These are phyloP conservation scores for Zygotorulaspora sp. DNA, from an alignment of 805 yeast genomes.

Conservation along the genomic window DNA sequence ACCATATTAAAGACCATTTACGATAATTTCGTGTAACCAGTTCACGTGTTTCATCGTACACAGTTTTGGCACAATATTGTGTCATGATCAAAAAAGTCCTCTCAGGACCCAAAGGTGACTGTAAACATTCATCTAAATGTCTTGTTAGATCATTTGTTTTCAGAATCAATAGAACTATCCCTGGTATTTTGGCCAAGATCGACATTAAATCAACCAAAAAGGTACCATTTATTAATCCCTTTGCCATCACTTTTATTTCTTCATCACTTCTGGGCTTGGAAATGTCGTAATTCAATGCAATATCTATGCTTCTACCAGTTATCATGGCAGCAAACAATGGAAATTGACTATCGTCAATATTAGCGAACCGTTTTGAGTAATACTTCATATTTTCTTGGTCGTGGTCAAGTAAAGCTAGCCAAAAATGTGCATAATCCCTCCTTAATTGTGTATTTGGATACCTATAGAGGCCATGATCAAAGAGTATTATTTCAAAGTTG, in stretches of 20 bases:
- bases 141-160: constrained; percentile 94
- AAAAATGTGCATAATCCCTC: constrained; percentile 80
- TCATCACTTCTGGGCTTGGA: constrained; percentile 48
- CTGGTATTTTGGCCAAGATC: constrained; percentile 73
- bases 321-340: constrained; percentile 87
- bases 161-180: constrained; percentile 76
- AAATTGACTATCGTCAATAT: constrained; percentile 70
- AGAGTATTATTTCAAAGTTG: constrained; percentile 86
- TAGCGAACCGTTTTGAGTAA: constrained; percentile 77
- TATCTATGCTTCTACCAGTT: constrained; percentile 85
- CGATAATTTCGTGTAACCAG: constrained; percentile 14
- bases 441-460: constrained; percentile 73
- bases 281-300: constrained; percentile 64
- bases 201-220: constrained; percentile 72
- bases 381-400: constrained; percentile 60
- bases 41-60: constrained; percentile 62
- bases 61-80: constrained; percentile 77
- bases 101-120: constrained; percentile 80
- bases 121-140: constrained; percentile 75
- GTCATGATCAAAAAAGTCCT: constrained; percentile 87
- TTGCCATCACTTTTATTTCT: constrained; percentile 68
- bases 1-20: constrained; percentile 29
- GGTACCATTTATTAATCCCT: constrained; percentile 55
- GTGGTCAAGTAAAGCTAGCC: constrained; percentile 81
- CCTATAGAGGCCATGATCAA: constrained; percentile 93